Conservation (phyloP, 2,329 filamentous ascomycete genomes). For the Nemania diffusa region DNA sequence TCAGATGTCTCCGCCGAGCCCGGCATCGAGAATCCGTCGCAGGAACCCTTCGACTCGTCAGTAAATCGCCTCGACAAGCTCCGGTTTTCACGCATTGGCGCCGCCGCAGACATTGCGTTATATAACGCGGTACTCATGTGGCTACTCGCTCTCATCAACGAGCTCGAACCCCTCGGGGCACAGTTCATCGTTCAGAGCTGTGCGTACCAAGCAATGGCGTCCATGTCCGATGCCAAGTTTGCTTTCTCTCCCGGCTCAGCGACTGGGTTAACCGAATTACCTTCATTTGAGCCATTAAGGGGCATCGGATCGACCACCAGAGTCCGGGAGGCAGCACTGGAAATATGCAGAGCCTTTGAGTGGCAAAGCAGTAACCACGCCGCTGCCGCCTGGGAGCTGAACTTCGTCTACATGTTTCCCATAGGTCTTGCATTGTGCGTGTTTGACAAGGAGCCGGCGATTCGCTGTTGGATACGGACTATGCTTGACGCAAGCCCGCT, state of each 20-base stretch:
- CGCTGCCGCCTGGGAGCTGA: neutral
- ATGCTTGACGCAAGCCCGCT: constrained; percentile 13
- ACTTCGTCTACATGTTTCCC: constrained; percentile 20
- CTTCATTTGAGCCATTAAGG: constrained; percentile 4
- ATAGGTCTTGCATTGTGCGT: constrained; percentile 16
- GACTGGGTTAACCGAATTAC: neutral
- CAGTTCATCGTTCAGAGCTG: neutral
- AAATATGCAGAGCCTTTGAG: constrained; percentile 15
- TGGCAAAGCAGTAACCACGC: constrained; percentile 13
- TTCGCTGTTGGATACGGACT: constrained; percentile 7
- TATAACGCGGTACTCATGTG: constrained; percentile 21
- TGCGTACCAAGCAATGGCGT: constrained; percentile 11
- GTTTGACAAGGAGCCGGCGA: constrained; percentile 10
- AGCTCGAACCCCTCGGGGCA: constrained; percentile 8
- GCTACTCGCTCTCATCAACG: constrained; percentile 11
- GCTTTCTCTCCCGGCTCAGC: neutral
- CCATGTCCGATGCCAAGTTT: constrained; percentile 2
- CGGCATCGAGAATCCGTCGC: neutral
- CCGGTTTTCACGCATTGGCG: constrained; percentile 1
- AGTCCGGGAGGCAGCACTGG: constrained; percentile 2
- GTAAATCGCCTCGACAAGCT: neutral
- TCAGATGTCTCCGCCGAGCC: neutral
- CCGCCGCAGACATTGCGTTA: constrained; percentile 8
- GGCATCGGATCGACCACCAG: neutral
- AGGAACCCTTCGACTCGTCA: neutral